Percentiles rank a stretch among this genome's conserved stretches.
These are phyloP conservation scores for Acephala macrosclerotiorum DNA, from an alignment of 2,329 filamentous ascomycete genomes.

Conservation along the genomic window DNA sequence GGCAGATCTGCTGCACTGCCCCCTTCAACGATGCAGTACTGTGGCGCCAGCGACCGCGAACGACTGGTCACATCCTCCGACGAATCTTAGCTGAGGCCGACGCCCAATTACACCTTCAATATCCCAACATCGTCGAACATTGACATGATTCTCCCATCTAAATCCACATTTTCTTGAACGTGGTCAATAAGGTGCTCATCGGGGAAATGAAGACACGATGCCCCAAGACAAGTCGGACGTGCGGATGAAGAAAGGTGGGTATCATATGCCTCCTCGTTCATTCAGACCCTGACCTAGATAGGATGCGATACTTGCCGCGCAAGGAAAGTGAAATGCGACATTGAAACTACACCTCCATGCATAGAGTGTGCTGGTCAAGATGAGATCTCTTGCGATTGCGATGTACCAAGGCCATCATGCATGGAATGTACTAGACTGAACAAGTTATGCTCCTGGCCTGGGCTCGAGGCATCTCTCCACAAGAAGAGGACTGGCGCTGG, in stretches of 20 bases:
- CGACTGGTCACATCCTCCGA: conserved; percentile 5
- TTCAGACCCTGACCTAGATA: background rate
- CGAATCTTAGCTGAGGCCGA: background rate
- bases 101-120: background rate
- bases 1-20: too few species aligned
- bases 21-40: background rate
- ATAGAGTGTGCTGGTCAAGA: too few species aligned
- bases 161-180: background rate
- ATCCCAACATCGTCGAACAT: background rate
- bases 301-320: conserved; percentile 11
- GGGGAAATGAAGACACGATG: conserved; percentile 7
- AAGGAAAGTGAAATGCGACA: conserved; percentile 11
- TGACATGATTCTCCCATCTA: background rate
- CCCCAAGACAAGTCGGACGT: background rate
- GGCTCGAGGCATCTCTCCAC: background rate
- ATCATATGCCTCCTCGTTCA: background rate
- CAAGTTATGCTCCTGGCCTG: conserved; percentile 10
- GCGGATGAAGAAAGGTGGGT: conserved; percentile 6
- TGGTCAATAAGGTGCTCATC: background rate
- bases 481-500: background rate
- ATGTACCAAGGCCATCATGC: conserved; percentile 10
- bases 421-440: background rate
- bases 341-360: too few species aligned
- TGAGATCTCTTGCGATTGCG: background rate
- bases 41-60: background rate